Evolutionary conservation across 345 rosid genomes (phyloP).

Genomic region (Moricandia arvensis): DNA sequence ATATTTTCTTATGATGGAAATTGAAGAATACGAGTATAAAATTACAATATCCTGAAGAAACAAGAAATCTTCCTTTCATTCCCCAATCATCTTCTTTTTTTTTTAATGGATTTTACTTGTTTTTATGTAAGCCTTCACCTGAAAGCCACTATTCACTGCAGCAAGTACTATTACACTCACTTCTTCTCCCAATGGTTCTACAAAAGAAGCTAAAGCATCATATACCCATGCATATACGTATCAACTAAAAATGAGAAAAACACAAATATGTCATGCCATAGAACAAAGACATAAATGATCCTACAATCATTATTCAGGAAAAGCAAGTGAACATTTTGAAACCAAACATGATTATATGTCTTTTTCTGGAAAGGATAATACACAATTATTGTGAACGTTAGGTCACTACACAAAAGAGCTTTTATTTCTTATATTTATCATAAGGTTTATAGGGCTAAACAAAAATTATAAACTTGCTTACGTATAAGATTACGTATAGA

Average conservation of each 20-base stretch:
- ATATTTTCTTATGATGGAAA: background rate
- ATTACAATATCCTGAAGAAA: slow-evolving; percentile 34
- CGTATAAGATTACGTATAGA: background rate
- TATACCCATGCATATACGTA: slow-evolving; percentile 29
- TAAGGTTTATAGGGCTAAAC: background rate
- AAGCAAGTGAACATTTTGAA: slow-evolving; percentile 15
- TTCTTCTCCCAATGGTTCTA: slow-evolving; percentile 32
- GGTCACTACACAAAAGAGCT: slow-evolving; percentile 4
- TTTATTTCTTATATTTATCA: slow-evolving; percentile 2
- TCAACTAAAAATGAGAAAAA: slow-evolving; percentile 6
- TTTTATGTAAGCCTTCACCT: slow-evolving; percentile 38
- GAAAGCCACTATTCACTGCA: slow-evolving; percentile 36
- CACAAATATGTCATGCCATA: slow-evolving; percentile 4
- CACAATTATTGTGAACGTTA: background rate
- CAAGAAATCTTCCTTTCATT: slow-evolving; percentile 43
- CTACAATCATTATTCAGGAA: slow-evolving; percentile 22
- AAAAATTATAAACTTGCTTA: background rate
- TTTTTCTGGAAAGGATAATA: background rate
- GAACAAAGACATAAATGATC: slow-evolving; percentile 28
- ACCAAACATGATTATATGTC: slow-evolving; percentile 3
- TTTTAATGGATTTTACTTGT: slow-evolving; percentile 25
- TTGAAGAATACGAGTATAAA: slow-evolving; percentile 9
- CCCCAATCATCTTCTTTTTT: slow-evolving; percentile 40
- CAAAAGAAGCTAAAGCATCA: slow-evolving; percentile 27
- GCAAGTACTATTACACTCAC: slow-evolving; percentile 31